Base-by-base conservation (phyloP, 1,139 yeast genomes). In the Komagataea norvegica region DNA sequence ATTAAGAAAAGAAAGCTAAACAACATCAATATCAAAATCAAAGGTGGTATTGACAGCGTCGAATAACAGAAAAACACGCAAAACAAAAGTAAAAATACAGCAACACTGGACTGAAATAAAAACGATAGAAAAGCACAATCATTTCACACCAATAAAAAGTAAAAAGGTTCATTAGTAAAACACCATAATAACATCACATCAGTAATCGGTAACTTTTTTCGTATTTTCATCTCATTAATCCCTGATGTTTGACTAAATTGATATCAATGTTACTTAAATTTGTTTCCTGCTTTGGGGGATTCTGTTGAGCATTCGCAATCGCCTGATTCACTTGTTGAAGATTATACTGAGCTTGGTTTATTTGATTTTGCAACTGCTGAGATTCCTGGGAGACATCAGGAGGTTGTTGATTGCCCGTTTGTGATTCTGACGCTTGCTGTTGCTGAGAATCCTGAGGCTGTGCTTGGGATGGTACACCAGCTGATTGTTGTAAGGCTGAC, bases 251-350 rank as follows among this genome's bases (percentile, higher is more conserved):
- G 8, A 49, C 56, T 22, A 53, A 32, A 23, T 37, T 44, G 31
- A 52, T 48, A 31, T 53, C 57, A 36, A 53, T 53, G 37, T 53
- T 52, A 29, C 46, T 49, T 37, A 52, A 40, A 26, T 45, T 38
- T 4, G 48, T 42, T 17, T 46, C 46, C 18, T 40, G 37, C 27
- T 46, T 24, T 25, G 48, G 47, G 15, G 42, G 45, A 13, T 40
- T 44, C 33, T 50, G 52, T 19, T 43, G 49, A 25, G 53, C 52
- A 41, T 52, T 50, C 5, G 46, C 53, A 25, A 51, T 43, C 5
- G 54, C 55, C 31, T 52, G 54, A 23, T 47, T 47, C 7, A 51
- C 55, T 27, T 45, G 46, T 25, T 45, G 46, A 15, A 45, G 21
- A 17, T 34, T 36, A 14, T 40, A 42, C 21, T 43, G 46, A 5